These are phyloP conservation scores for Primulina huaijiensis DNA, from an alignment of 257 asterid species.

Conservation along the genomic window DNA sequence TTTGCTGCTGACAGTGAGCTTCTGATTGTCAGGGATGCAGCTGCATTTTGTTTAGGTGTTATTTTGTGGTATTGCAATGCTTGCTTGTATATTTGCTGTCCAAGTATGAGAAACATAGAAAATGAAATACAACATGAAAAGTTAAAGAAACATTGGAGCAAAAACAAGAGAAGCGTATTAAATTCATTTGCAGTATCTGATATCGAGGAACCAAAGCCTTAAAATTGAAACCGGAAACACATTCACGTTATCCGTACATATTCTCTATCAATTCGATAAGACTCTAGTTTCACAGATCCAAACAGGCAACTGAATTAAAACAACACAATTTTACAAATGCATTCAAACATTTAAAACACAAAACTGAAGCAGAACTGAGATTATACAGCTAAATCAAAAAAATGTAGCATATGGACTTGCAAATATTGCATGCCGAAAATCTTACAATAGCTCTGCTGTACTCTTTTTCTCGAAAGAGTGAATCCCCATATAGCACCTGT, in stretches of 20 bases:
- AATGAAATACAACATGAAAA: background rate
- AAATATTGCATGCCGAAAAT: conserved; percentile 16
- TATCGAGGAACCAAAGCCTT: conserved; percentile 13
- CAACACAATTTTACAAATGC: background rate
- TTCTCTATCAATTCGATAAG: conserved; percentile 2
- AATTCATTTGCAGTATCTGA: conserved; percentile 2
- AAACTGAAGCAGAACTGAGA: background rate
- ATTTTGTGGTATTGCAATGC: conserved; percentile 74
- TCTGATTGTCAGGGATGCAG: conserved; percentile 51
- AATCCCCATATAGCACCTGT: conserved; percentile 84
- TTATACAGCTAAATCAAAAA: conserved; percentile 7
- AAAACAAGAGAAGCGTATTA: conserved; percentile 17
- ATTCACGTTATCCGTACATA: background rate
- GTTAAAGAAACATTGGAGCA: conserved; percentile 10
- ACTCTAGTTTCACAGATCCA: background rate
- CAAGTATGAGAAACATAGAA: conserved; percentile 13
- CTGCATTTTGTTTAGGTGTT: conserved; percentile 58
- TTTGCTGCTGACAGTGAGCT: conserved; percentile 55
- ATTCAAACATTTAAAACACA: background rate
- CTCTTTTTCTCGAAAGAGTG: conserved; percentile 71
- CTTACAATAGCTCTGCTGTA: conserved; percentile 86
- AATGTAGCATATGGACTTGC: background rate
- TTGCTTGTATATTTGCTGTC: conserved; percentile 77
- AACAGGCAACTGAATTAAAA: background rate
- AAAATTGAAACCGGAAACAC: background rate